phyloP scores from a whole-genome alignment of 495 filamentous ascomycete genomes.

The Penicillium flavigenum region DNA sequence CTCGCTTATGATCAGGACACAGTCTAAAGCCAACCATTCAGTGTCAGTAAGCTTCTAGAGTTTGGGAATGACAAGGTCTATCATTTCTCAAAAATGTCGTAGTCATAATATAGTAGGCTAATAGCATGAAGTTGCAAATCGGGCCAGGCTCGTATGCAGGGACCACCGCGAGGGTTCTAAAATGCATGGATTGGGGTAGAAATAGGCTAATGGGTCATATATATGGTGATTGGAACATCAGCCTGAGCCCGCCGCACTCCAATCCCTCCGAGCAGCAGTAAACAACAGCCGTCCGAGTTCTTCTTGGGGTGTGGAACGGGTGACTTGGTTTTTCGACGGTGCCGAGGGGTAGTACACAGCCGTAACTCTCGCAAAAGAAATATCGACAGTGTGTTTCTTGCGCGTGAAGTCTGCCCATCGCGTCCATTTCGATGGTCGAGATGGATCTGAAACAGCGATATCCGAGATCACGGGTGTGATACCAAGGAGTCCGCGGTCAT shows the following conservation, averaged over 20 bases:
- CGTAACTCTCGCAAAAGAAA: conserved; percentile 33
- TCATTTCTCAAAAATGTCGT: neutral
- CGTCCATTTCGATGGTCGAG: conserved; percentile 11
- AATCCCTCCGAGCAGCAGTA: conserved; percentile 42
- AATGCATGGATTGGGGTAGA: neutral
- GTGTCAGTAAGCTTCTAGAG: neutral
- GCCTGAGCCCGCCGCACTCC: conserved; percentile 19
- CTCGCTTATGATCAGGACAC: conserved; percentile 6
- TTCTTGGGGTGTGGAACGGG: conserved; percentile 21
- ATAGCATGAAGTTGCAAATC: neutral
- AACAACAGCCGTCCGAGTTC: conserved; percentile 41
- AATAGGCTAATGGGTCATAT: neutral
- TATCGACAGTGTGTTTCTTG: conserved; percentile 31
- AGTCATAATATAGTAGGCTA: neutral
- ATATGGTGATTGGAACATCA: neutral
- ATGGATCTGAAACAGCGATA: neutral
- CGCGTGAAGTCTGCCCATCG: conserved; percentile 27
- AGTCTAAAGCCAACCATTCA: neutral
- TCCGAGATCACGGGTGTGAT: conserved; percentile 53
- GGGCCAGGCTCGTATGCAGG: neutral
- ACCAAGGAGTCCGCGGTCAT: conserved; percentile 66
- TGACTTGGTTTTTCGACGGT: conserved; percentile 5
- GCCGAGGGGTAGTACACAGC: conserved; percentile 22
- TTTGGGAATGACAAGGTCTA: neutral
- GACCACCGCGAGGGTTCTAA: neutral